Evolutionary conservation across 2,329 filamentous ascomycete genomes (phyloP).

Genomic region (Neocatenulostroma microsporum): DNA sequence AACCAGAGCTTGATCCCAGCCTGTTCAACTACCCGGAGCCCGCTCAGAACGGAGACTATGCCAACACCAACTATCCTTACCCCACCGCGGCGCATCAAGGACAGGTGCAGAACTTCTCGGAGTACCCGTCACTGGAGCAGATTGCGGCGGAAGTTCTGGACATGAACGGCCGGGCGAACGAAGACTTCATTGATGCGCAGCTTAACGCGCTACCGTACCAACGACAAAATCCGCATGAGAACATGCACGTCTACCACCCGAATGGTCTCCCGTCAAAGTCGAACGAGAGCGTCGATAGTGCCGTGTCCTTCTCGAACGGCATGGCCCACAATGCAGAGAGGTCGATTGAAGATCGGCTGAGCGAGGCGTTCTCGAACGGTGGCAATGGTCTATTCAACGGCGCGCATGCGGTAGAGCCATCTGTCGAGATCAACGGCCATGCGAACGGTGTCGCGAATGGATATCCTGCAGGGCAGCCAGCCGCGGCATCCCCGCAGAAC

Average conservation of each 20-base stretch:
- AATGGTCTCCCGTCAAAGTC: conserved; percentile 12
- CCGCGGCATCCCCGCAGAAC: conserved; percentile 2
- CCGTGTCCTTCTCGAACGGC: conserved; percentile 19
- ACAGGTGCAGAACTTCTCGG: conserved; percentile 19
- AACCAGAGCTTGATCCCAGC: conserved; percentile 18
- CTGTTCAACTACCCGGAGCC: conserved; percentile 20
- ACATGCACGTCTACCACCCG: conserved; percentile 13
- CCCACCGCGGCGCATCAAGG: conserved; percentile 16
- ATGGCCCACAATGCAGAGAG: conserved; percentile 2
- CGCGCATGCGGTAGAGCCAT: background rate
- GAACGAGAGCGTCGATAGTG: conserved; percentile 26
- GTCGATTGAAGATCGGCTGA: conserved; percentile 8
- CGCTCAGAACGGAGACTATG: conserved; percentile 7
- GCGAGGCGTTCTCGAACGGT: conserved; percentile 6
- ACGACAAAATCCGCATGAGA: conserved; percentile 9
- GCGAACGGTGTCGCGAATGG: background rate
- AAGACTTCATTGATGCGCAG: conserved; percentile 14
- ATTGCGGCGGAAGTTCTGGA: conserved; percentile 31
- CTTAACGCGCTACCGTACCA: conserved; percentile 11
- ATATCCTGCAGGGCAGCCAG: background rate
- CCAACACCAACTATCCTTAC: conserved; percentile 17
- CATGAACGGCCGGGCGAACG: conserved; percentile 23
- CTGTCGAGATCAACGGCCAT: conserved; percentile 4
- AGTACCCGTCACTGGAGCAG: conserved; percentile 28
- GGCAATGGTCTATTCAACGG: no score